Percentiles rank a stretch among this genome's conserved stretches.
Evolutionary conservation across 768 basidiomycete genomes (phyloP).

Genomic region (Boletus rubescentipes): DNA sequence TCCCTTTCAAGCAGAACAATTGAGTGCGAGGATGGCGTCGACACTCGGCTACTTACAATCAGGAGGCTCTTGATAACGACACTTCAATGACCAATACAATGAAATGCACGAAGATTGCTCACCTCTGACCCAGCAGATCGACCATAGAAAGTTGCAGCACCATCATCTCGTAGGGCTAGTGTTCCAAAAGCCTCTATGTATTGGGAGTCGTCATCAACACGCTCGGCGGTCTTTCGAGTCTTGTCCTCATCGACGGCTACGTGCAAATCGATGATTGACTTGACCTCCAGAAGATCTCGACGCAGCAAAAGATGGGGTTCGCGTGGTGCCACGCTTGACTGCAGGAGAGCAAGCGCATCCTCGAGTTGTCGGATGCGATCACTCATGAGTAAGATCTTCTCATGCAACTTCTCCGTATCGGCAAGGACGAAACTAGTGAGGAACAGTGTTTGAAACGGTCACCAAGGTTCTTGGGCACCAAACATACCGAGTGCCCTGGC

Average conservation of each 20-base stretch:
- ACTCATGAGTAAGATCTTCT: constrained; percentile 66
- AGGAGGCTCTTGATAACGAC: constrained; percentile 46
- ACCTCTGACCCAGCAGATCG: constrained; percentile 75
- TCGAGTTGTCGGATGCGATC: constrained; percentile 72
- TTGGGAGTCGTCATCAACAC: constrained; percentile 41
- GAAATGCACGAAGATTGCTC: constrained; percentile 33
- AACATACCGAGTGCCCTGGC: constrained; percentile 71
- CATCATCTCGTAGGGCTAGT: constrained; percentile 65
- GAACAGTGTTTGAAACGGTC: neutral
- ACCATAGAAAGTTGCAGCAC: constrained; percentile 69
- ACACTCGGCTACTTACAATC: constrained; percentile 42
- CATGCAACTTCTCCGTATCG: constrained; percentile 67
- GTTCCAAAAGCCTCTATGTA: constrained; percentile 71
- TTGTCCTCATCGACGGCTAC: constrained; percentile 49
- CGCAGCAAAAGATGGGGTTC: constrained; percentile 61
- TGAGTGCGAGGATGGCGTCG: neutral
- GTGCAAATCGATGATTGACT: constrained; percentile 68
- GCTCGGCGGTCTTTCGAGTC: constrained; percentile 27
- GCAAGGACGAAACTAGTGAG: constrained; percentile 62
- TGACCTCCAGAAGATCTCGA: constrained; percentile 61
- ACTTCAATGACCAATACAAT: constrained; percentile 5
- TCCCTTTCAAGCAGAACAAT: constrained; percentile 18
- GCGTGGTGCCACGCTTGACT: constrained; percentile 42
- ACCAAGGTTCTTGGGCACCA: neutral
- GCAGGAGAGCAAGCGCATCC: constrained; percentile 59